Conservation (phyloP, 2,329 filamentous ascomycete genomes). For the Diaporthe longicolla region DNA sequence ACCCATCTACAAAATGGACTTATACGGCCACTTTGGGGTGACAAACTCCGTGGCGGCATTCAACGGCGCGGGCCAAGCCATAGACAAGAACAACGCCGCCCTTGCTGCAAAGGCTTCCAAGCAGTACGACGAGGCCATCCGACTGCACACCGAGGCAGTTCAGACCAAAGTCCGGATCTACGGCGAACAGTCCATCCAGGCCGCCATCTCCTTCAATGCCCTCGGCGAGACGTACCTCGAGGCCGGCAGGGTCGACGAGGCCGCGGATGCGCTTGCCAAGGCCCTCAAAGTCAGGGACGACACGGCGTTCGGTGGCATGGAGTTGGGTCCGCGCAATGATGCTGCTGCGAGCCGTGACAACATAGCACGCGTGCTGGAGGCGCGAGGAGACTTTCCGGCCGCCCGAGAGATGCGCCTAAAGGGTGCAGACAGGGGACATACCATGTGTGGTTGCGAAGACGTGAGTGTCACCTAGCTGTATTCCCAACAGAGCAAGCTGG, state of each 20-base stretch:
- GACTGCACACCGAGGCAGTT: slow-evolving; percentile 20
- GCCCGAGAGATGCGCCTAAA: slow-evolving; percentile 27
- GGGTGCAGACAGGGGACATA: slow-evolving; percentile 18
- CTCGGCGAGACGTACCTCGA: slow-evolving; percentile 17
- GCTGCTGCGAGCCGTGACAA: slow-evolving; percentile 28
- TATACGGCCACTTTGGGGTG: too few relatives aligned
- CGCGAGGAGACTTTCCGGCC: background rate
- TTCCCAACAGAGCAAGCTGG: background rate
- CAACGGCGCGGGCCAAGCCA: background rate
- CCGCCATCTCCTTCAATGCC: slow-evolving; percentile 27
- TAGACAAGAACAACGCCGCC: slow-evolving; percentile 18
- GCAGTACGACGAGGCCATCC: slow-evolving; percentile 21
- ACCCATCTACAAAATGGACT: too few relatives aligned
- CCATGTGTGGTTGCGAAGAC: background rate
- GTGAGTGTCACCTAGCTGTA: background rate
- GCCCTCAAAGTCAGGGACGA: slow-evolving; percentile 23
- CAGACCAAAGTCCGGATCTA: background rate
- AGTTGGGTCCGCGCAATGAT: slow-evolving; percentile 6
- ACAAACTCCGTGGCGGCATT: background rate
- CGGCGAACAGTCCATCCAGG: slow-evolving; percentile 16
- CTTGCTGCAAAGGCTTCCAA: background rate
- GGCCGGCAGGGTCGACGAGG: slow-evolving; percentile 16
- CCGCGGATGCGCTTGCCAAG: slow-evolving; percentile 10
- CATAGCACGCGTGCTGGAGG: slow-evolving; percentile 33
- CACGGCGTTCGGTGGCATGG: slow-evolving; percentile 4